Conservation (phyloP, 176 grass and related monocot genomes). For the Canna indica region DNA sequence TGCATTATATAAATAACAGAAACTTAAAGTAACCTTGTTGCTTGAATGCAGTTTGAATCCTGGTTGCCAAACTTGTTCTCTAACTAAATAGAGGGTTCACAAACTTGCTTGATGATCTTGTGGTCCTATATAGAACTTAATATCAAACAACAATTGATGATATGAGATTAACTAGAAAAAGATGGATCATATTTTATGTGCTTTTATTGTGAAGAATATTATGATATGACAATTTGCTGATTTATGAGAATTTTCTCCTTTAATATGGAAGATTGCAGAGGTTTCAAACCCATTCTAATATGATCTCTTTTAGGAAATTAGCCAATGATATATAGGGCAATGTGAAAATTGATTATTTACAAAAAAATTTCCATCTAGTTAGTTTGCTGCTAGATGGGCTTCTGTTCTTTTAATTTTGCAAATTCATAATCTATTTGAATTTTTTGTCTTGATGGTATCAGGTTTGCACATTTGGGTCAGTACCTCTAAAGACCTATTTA, state of each 20-base stretch:
- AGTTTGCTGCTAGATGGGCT: neutral
- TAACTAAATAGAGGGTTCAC: neutral
- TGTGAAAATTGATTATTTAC: neutral
- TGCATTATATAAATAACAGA: neutral
- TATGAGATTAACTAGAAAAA: neutral
- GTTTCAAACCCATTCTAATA: too few relatives aligned
- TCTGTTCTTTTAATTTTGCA: neutral
- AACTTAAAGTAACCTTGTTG: neutral
- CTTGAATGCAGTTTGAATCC: neutral
- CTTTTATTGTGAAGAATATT: neutral
- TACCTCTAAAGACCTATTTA: constrained; percentile 94
- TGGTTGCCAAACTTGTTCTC: neutral
- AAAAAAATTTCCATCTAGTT: neutral
- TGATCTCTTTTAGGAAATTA: neutral
- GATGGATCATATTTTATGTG: neutral
- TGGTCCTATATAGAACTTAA: neutral
- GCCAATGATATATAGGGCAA: neutral
- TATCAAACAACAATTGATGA: neutral
- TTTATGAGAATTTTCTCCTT: neutral
- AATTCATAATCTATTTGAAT: neutral
- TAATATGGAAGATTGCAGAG: neutral
- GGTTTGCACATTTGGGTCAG: constrained; percentile 93
- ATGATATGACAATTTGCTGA: neutral
- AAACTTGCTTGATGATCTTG: neutral
- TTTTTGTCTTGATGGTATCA: constrained; percentile 7